Percentiles rank a stretch among this genome's conserved stretches.
phyloP scores from a whole-genome alignment of 169 alveolate genomes.

The Cystoisospora suis region DNA sequence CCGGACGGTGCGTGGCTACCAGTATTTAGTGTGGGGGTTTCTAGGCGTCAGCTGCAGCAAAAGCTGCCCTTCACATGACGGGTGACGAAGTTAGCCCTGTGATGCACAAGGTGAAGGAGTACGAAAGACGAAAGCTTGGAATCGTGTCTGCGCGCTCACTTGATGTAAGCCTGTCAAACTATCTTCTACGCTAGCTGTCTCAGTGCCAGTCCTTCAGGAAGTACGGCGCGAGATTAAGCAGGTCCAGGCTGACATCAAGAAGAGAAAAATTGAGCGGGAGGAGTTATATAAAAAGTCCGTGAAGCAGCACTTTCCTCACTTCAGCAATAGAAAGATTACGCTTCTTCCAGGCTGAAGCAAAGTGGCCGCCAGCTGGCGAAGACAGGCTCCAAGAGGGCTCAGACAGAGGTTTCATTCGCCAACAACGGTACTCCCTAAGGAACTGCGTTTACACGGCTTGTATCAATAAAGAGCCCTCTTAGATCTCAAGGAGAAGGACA shows the following conservation, averaged over 20 bases:
- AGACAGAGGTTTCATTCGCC: slow-evolving; percentile 47
- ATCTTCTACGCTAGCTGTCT: not conserved
- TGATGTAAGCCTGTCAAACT: not conserved
- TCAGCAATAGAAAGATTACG: not conserved
- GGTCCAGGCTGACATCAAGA: slow-evolving; percentile 56
- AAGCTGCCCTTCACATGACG: slow-evolving; percentile 37
- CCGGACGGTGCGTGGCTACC: not conserved
- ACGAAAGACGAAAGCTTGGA: slow-evolving; percentile 54
- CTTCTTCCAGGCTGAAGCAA: slow-evolving; percentile 27
- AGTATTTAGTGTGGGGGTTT: not conserved
- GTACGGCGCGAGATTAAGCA: slow-evolving; percentile 48
- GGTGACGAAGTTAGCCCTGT: slow-evolving; percentile 61
- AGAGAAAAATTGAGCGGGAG: slow-evolving; percentile 53
- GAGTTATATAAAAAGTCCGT: slow-evolving; percentile 52
- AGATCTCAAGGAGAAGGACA: slow-evolving; percentile 58
- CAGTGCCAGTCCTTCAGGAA: slow-evolving; percentile 25
- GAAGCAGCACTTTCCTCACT: not conserved
- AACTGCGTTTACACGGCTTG: not conserved
- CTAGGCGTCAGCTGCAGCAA: slow-evolving; percentile 50
- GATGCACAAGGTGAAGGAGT: slow-evolving; percentile 57
- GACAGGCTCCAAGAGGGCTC: slow-evolving; percentile 23
- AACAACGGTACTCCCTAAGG: slow-evolving; percentile 39
- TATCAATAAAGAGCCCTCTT: not conserved
- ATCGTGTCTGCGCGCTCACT: slow-evolving; percentile 37
- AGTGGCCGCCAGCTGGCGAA: slow-evolving; percentile 56